Conservation (phyloP, 371 early-diverging fungal species). For the Mortierella sp. region DNA sequence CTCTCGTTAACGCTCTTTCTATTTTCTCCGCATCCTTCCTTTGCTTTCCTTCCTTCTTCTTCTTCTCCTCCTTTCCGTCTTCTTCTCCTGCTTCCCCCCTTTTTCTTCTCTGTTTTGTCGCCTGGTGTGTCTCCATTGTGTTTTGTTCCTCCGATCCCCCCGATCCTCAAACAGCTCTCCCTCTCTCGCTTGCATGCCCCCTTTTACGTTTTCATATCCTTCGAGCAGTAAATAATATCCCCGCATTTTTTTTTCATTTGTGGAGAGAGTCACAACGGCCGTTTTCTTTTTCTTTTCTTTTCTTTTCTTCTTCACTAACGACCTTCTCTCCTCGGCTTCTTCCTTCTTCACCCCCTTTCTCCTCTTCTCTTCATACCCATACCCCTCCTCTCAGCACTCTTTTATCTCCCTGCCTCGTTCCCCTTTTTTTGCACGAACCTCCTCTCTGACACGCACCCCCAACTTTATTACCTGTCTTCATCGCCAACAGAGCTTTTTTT, state of each 20-base stretch:
- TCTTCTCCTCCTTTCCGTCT: background rate
- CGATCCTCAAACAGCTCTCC: conserved; percentile 11
- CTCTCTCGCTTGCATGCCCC: background rate
- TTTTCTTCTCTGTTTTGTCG: background rate
- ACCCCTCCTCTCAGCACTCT: background rate
- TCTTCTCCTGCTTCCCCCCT: background rate
- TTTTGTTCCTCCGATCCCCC: conserved; percentile 1
- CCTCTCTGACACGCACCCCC: background rate
- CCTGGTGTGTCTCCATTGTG: background rate
- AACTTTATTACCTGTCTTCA: background rate
- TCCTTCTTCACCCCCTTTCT: background rate
- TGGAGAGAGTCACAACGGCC: background rate
- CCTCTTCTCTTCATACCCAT: background rate
- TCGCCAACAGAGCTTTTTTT: background rate
- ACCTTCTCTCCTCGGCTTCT: background rate
- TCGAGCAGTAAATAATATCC: background rate
- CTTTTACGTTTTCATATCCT: background rate
- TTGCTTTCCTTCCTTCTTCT: background rate
- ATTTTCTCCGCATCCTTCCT: background rate
- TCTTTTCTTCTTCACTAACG: background rate
- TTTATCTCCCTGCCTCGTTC: too few species aligned
- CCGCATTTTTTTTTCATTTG: background rate
- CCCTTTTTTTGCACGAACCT: background rate
- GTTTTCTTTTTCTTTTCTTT: background rate
- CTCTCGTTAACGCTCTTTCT: background rate